Base-by-base conservation (phyloP, 1,139 yeast genomes). In the Petasospora rhodanensis region DNA sequence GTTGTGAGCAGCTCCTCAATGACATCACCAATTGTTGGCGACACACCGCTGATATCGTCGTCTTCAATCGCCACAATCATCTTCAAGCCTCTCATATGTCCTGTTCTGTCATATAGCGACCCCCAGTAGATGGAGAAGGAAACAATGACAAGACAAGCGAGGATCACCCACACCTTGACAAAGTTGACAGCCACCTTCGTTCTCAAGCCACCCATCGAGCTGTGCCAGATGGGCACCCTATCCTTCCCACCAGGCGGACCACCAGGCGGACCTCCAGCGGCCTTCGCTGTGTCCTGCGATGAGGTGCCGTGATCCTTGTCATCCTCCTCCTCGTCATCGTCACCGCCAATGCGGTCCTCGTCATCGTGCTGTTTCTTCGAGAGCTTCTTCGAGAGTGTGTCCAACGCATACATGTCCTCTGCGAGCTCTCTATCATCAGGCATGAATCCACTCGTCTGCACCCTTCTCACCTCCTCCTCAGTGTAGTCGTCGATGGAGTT, bases 91-190 rank as follows among this genome's bases (percentile, higher is more conserved):
- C 47, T 48, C 22, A 56, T 53, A 17, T 79, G 52, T 6, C 45
- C 38, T 2, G 42, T 42, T 32, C 83, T 56, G 18, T 61, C 42
- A 48, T 62, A 76, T 48, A 68, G 57, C 1, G 80, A 60, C 2
- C 81, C 85, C 82, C 84, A 77, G 49, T 73, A 78, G 13, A 78
- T 55, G 4, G 79, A 66, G 39, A 76, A 61, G 8, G 70, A 56
- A 8, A 30, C 29, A 27, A 52, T 41, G 27, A 52, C 41, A 14
- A 52, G 32, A 20, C 29, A 25, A 6, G 38, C 46, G 14, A 54
- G 26, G 2, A 38, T 6, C 2, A 48, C 10, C 45, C 46, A 47
- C 4, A 29, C 34, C n/a, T 38, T 42, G 9, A 39, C 11, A 23
- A 42, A 45, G 2, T 25, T 33, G 1, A 30, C 2, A 0, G 29